Base-by-base conservation (phyloP, 1,284 basidiomycete genomes). In the Ustilago hordei region DNA sequence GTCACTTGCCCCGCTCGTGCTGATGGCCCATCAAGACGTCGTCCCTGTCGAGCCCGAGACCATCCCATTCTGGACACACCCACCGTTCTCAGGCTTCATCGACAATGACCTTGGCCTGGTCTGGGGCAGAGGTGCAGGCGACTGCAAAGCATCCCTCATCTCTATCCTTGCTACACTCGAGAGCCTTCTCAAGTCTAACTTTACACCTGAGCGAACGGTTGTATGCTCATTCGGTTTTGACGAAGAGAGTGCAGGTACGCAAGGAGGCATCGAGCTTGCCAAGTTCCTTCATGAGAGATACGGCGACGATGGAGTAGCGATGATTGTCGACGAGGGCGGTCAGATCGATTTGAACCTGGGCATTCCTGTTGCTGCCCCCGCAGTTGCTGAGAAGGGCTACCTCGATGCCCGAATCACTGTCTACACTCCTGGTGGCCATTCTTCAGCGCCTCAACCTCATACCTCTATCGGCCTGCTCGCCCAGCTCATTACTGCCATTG, bases 151-250 rank as follows among this genome's bases (percentile, higher is more conserved):
- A 1, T 85, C 86, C 61, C 76, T 89, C 32, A 79, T 89, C 47
- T 87, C 86, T 6, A 87, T 89, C 60, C 82, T 89, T 31, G 85
- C 86, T 3, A 85, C 89, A 0, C 73, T 89, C n/a, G 89, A 90
- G 81, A 86, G 86, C 57, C 85, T 90, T 23, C 73, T 88, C 35
- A 87, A 86, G 2, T 48, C 69, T 8, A 69, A 62, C 31, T 89
- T 85, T 74, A 67, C 85, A 65, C 89, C 89, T 2, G 69, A 78
- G 41, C 80, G 87, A 23, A 80, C 77, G 3, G 85, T 93, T 38
- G 87, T 92, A 19, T 87, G 91, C 32, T 89, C 90, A 0, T 91
- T 90, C 57, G 92, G 92, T 8, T 90, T 90, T 64, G 92, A 93
- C 78, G 92, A 93, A 80, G 92, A 93, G 84, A 55, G 69, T 5